phyloP scores from a whole-genome alignment of 2,329 filamentous ascomycete species.

The Microcyclospora pomicola region DNA sequence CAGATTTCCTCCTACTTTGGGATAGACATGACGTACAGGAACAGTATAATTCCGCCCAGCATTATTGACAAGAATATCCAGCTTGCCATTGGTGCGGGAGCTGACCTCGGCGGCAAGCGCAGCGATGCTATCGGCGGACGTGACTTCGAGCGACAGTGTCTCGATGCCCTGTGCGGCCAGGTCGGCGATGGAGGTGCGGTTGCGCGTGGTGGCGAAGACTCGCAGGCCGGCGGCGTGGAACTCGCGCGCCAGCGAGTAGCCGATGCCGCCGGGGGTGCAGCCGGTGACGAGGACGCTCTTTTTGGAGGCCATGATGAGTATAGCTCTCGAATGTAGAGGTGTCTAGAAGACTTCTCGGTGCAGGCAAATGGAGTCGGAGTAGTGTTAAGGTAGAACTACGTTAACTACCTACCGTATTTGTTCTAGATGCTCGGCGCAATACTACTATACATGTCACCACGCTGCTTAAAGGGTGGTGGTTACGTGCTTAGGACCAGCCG shows the following conservation, averaged over 20 bases:
- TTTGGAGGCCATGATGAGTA: too few species aligned
- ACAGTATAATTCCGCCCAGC: slow-evolving; percentile 44
- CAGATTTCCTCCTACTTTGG: too few species aligned
- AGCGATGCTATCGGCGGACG: slow-evolving; percentile 35
- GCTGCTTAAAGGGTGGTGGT: too few species aligned
- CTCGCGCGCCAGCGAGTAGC: slow-evolving; percentile 43
- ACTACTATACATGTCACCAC: too few species aligned
- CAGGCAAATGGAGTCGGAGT: too few species aligned
- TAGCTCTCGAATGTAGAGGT: too few species aligned
- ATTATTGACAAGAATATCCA: slow-evolving; percentile 38
- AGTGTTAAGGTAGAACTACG: too few species aligned
- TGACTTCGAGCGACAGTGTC: slow-evolving; percentile 41
- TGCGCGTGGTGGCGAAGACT: slow-evolving; percentile 45
- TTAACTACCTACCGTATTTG: too few species aligned
- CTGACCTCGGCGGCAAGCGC: slow-evolving; percentile 33
- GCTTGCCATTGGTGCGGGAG: slow-evolving; percentile 24
- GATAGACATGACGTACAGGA: neutral
- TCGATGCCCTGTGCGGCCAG: slow-evolving; percentile 39
- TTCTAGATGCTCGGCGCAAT: too few species aligned
- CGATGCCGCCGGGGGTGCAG: slow-evolving; percentile 42
- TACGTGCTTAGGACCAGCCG: too few species aligned
- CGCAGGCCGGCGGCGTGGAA: slow-evolving; percentile 40
- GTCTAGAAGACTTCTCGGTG: too few species aligned
- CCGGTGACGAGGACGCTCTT: slow-evolving; percentile 24
- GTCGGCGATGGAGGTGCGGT: slow-evolving; percentile 35